Conservation (phyloP, 2,329 filamentous ascomycete genomes). For the Penicillium sumatraense region DNA sequence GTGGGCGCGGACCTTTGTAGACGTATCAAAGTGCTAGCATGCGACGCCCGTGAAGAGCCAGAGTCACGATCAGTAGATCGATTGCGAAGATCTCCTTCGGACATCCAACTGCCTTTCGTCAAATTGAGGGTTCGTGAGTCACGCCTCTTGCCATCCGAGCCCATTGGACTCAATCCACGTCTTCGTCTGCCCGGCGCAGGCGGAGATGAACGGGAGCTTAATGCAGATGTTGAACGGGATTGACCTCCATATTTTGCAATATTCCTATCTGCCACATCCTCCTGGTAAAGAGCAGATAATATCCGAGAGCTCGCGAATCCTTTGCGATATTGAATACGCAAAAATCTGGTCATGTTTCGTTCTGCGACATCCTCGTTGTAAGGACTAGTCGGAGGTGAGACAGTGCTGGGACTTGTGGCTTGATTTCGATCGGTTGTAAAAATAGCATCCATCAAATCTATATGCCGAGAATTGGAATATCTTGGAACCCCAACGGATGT, state of each 20-base stretch:
- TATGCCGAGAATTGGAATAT: slow-evolving; percentile 36
- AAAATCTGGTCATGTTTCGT: slow-evolving; percentile 44
- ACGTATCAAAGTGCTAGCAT: slow-evolving; percentile 23
- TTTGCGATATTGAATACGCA: slow-evolving; percentile 32
- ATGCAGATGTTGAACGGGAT: slow-evolving; percentile 25
- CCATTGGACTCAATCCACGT: slow-evolving; percentile 17
- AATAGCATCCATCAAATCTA: slow-evolving; percentile 48
- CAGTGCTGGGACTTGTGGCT: slow-evolving; percentile 21
- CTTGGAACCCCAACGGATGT: slow-evolving; percentile 25
- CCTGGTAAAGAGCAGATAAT: slow-evolving; percentile 43
- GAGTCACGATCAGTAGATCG: slow-evolving; percentile 9
- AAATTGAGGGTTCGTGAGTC: slow-evolving; percentile 5
- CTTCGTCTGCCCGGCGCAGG: slow-evolving; percentile 21
- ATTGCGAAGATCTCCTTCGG: slow-evolving; percentile 29
- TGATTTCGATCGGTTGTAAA: slow-evolving; percentile 39
- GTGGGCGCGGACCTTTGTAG: slow-evolving; percentile 38
- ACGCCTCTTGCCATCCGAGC: slow-evolving; percentile 18
- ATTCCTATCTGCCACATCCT: slow-evolving; percentile 49
- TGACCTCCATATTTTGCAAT: slow-evolving; percentile 33
- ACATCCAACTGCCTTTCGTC: slow-evolving; percentile 23
- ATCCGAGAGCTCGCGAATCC: slow-evolving; percentile 35
- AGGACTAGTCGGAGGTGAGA: slow-evolving; percentile 37
- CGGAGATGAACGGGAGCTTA: slow-evolving; percentile 25
- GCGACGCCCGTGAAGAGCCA: slow-evolving; percentile 5
- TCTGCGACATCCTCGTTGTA: slow-evolving; percentile 52